These are phyloP conservation scores for Rhododendron ovatum DNA, from an alignment of 148 eudicot genomes.

Conservation along the genomic window DNA sequence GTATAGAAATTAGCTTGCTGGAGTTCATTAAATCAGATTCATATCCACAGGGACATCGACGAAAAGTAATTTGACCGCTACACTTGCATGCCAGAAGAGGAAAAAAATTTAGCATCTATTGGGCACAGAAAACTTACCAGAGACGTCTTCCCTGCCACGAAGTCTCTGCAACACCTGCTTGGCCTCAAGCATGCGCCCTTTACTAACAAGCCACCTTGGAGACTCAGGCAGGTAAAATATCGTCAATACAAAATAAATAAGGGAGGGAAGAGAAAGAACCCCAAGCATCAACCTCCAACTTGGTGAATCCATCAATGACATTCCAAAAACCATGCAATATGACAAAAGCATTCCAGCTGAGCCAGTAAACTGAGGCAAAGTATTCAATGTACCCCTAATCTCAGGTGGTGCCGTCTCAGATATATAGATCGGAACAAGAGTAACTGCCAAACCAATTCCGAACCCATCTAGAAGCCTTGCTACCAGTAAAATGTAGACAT, in stretches of 20 bases:
- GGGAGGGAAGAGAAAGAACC: constrained; percentile 74
- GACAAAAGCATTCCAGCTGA: constrained; percentile 82
- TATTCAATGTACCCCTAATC: constrained; percentile 71
- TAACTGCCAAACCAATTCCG: constrained; percentile 88
- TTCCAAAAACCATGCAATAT: constrained; percentile 75
- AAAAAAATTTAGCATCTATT: neutral
- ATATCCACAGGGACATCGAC: neutral
- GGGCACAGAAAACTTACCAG: constrained; percentile 41
- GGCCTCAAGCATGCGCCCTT: constrained; percentile 84
- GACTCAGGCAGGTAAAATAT: constrained; percentile 83
- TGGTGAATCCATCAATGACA: constrained; percentile 69
- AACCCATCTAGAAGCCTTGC: constrained; percentile 90
- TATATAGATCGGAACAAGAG: constrained; percentile 75
- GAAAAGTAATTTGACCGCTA: neutral
- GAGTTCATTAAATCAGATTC: neutral
- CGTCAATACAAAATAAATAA: constrained; percentile 54
- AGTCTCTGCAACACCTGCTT: constrained; percentile 65
- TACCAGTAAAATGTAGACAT: constrained; percentile 71
- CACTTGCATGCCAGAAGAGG: neutral
- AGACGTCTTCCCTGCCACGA: constrained; percentile 78
- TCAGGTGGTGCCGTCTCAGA: constrained; percentile 95
- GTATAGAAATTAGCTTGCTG: neutral
- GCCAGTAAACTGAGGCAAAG: constrained; percentile 90
- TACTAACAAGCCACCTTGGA: constrained; percentile 95
- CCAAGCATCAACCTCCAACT: constrained; percentile 95